These are phyloP conservation scores for Saccharomycopsis sp. DNA, from an alignment of 805 yeast species.

Conservation along the genomic window DNA sequence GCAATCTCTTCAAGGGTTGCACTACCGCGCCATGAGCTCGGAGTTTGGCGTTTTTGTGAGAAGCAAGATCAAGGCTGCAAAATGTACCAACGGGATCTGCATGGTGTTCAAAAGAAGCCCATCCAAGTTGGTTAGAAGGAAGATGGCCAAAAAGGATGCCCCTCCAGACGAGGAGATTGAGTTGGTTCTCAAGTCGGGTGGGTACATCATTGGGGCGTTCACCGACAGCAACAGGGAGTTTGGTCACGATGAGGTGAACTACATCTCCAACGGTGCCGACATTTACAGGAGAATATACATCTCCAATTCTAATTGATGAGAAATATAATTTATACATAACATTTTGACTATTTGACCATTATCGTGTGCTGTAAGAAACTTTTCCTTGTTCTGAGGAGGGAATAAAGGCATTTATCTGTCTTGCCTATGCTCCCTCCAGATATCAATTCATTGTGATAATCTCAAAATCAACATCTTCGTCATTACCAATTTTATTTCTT, in stretches of 20 bases:
- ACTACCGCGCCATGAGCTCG: constrained; percentile 38
- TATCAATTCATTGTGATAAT: no score
- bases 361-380: no score
- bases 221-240: constrained; percentile 28
- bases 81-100: constrained; percentile 40
- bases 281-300: constrained; percentile 39
- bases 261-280: constrained; percentile 38
- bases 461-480: no score
- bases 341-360: no score
- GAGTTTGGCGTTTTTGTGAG: constrained; percentile 43
- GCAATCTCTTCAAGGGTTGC: constrained; percentile 26
- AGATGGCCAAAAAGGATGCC: constrained; percentile 22
- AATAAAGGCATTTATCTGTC: no score
- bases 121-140: constrained; percentile 37
- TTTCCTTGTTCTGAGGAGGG: no score
- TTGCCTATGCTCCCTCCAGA: no score
- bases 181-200: constrained; percentile 42
- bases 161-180: constrained; percentile 28
- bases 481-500: no score
- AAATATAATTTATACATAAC: no score
- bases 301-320: no score
- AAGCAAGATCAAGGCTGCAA: constrained; percentile 26
- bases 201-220: constrained; percentile 42
- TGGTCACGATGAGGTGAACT: constrained; percentile 33
- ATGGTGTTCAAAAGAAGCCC: constrained; percentile 43